These are phyloP conservation scores for Boletellus ananas DNA, from an alignment of 768 basidiomycete species.

Conservation along the genomic window DNA sequence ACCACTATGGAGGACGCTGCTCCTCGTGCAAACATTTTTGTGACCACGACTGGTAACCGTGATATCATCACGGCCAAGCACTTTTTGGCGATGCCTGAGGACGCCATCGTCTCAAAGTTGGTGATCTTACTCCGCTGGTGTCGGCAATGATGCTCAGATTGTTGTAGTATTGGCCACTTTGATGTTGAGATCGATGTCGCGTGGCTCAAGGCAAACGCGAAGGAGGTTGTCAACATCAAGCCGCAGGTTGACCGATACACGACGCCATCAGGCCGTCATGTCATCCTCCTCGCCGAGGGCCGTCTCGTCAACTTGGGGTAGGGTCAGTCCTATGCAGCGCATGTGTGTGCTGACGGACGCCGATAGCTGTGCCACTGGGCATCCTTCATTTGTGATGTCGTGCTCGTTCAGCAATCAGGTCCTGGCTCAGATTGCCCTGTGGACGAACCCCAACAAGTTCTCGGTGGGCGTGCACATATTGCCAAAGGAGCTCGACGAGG, in stretches of 20 bases:
- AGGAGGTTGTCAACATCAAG: constrained; percentile 83
- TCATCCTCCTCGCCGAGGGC: constrained; percentile 97
- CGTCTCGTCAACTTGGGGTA: constrained; percentile 98
- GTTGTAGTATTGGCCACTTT: constrained; percentile 74
- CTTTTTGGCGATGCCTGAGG: constrained; percentile 93
- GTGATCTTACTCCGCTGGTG: constrained; percentile 28
- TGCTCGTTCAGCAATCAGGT: constrained; percentile 99
- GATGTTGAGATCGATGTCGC: constrained; percentile 94
- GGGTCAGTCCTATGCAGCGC: constrained; percentile 19
- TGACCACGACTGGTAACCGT: constrained; percentile 97
- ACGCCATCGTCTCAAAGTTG: constrained; percentile 97
- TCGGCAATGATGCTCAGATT: constrained; percentile 7
- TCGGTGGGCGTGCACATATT: constrained; percentile 97
- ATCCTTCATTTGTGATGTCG: constrained; percentile 99
- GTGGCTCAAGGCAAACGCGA: constrained; percentile 95
- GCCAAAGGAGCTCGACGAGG: constrained; percentile 98
- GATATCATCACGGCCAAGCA: constrained; percentile 94
- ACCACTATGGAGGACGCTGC: constrained; percentile 99
- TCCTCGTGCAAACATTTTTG: constrained; percentile 83
- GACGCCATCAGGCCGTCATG: constrained; percentile 86
- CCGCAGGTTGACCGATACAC: constrained; percentile 99
- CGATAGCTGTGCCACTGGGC: constrained; percentile 87
- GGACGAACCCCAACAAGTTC: constrained; percentile 90
- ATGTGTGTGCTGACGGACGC: constrained; percentile 6
- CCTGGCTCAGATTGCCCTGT: constrained; percentile 96